phyloP scores from a whole-genome alignment of 192 early-diverging fungal genomes.

The Entomortierella lignicola region DNA sequence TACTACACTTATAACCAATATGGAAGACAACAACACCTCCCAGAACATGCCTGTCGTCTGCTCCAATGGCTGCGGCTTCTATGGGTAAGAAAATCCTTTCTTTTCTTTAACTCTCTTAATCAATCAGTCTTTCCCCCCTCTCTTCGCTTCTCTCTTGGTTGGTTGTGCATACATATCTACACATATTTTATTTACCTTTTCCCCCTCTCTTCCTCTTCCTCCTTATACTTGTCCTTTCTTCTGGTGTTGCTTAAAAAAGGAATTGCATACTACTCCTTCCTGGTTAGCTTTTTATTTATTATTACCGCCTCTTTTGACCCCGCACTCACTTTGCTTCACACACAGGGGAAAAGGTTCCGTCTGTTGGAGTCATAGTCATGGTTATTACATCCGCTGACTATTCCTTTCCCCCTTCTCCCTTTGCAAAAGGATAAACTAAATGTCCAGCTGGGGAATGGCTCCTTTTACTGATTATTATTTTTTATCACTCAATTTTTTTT shows the following conservation, averaged over 20 bases:
- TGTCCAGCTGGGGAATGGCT: neutral
- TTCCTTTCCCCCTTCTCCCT: neutral
- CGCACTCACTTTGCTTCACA: too few relatives aligned
- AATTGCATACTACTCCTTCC: too few relatives aligned
- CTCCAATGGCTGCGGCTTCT: constrained; percentile 80
- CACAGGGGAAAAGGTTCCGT: too few relatives aligned
- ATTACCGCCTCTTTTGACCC: too few relatives aligned
- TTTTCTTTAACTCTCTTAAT: neutral
- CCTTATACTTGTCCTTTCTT: neutral
- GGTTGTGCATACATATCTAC: too few relatives aligned
- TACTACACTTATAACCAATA: constrained; percentile 18
- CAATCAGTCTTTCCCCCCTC: neutral
- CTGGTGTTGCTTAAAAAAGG: neutral
- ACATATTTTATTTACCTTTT: too few relatives aligned
- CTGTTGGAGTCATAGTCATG: neutral
- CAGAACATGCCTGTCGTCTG: constrained; percentile 68
- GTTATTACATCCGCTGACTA: neutral
- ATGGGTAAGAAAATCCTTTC: constrained; percentile 59
- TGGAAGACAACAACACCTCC: constrained; percentile 77
- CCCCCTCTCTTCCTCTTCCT: neutral
- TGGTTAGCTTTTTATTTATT: too few relatives aligned
- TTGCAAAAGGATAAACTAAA: neutral
- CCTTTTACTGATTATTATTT: neutral
- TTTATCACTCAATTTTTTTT: neutral
- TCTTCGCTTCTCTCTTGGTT: neutral